Percentiles rank a stretch among this genome's conserved stretches.
phyloP scores from a whole-genome alignment of 805 yeast genomes.

The Tetrapisispora fleetii region DNA sequence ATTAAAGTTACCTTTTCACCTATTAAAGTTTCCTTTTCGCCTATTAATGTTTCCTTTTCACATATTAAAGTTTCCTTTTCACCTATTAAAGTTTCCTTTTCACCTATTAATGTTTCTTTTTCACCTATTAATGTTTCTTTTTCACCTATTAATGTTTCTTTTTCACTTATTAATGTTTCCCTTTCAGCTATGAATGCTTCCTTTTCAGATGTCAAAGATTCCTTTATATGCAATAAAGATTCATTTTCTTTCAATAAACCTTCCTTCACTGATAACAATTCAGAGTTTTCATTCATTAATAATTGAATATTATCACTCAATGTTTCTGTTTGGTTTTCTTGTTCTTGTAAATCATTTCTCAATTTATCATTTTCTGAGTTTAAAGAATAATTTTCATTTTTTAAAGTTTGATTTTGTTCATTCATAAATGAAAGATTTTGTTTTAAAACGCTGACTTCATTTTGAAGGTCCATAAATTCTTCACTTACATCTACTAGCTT shows the following conservation, averaged over 20 bases:
- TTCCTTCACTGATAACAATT: background rate
- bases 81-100: background rate
- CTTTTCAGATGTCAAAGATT: background rate
- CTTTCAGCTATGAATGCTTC: background rate
- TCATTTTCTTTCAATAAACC: background rate
- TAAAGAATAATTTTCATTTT: background rate
- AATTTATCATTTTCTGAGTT: background rate
- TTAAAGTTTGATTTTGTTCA: background rate
- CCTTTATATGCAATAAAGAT: background rate
- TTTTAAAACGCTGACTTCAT: background rate
- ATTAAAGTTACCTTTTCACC: background rate
- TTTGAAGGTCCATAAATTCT: background rate
- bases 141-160: background rate
- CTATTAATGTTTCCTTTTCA: background rate
- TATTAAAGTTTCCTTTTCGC: background rate
- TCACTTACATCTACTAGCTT: background rate
- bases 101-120: background rate
- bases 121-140: too few species aligned
- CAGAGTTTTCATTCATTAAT: background rate
- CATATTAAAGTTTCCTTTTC: too few species aligned
- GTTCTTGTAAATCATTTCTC: background rate
- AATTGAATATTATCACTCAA: background rate
- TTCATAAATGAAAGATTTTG: background rate
- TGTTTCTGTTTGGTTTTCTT: background rate
- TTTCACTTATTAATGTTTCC: background rate